Base-by-base conservation (phyloP, 164 flowering plant species). In the Tetrastigma voinierianum region DNA sequence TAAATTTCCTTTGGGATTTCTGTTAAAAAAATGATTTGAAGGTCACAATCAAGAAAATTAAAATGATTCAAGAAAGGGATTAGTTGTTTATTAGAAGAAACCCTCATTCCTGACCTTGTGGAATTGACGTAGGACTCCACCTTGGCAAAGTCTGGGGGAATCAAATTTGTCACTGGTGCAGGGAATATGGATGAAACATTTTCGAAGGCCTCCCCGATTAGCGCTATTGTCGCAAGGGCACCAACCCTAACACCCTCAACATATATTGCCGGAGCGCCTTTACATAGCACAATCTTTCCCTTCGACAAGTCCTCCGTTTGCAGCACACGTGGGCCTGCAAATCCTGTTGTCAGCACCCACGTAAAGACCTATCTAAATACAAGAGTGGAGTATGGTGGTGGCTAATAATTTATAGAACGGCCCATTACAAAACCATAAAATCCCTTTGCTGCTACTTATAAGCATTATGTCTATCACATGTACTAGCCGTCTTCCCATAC, bases 231-330 rank as follows among this genome's bases (percentile, higher is more conserved):
- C 0, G 77, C 83, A 2, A 58, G 3, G 1, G 77, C 83, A 48
- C 81, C 78, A 47, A 43, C 67, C 32, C 18, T 15, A 1, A 2
- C 1, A 54, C 74, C 72, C 10, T 59, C 78, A 1, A 0, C 1
- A 9, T 32, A 1, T 14, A 9, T 57, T 17, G 0, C 0, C 0
- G 10, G 3, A 0, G 0, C 0, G 1, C 1, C 4, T 43, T 57
- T 66, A 44, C 82, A 76, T 3, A 76, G 15, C 23, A 76, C 60
- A 51, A 79, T 79, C 57, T 76, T 79, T 46, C 77, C 80, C 67
- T 73, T 70, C 32, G 70, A 74, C 12, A 48, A 24, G 18, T 51
- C 14, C 1, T 15, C 13, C 13, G 10, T 72, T 64, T 11, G 75
- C n/a, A 15, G n/a, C 73, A 67, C 73, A 67, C 3, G 15, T 10